Evolutionary conservation across 768 basidiomycete species (phyloP).

Genomic region (Mycena floridula): DNA sequence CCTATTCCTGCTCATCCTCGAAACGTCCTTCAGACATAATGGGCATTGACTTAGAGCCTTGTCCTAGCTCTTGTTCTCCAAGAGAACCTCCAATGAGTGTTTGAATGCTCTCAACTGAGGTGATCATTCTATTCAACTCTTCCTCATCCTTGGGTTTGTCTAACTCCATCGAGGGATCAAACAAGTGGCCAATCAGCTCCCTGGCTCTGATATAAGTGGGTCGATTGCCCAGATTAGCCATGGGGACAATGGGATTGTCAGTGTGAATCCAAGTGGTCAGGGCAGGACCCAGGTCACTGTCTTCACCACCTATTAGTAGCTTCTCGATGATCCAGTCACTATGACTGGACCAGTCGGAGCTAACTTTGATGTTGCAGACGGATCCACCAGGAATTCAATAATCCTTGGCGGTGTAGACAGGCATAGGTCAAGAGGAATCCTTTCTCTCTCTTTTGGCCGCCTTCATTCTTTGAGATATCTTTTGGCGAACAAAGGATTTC

Average conservation of each 20-base stretch:
- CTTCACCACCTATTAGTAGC: slow-evolving; percentile 7
- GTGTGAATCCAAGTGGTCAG: slow-evolving; percentile 11
- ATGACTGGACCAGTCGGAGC: slow-evolving; percentile 1
- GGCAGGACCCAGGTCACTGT: slow-evolving; percentile 3
- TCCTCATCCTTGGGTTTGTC: slow-evolving; percentile 6
- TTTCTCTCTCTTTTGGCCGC: not conserved
- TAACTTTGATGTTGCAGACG: slow-evolving; percentile 3
- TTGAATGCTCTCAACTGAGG: slow-evolving; percentile 3
- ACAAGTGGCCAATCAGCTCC: slow-evolving; percentile 8
- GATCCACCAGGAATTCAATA: not conserved
- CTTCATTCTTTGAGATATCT: not conserved
- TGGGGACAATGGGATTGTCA: slow-evolving; percentile 5
- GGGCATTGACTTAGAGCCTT: too few relatives aligned
- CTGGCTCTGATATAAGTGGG: slow-evolving; percentile 9
- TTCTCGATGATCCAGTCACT: slow-evolving; percentile 13
- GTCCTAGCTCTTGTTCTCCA: not conserved
- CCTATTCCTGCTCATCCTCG: slow-evolving; percentile 10
- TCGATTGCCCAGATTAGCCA: slow-evolving; percentile 9
- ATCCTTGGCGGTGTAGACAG: slow-evolving; percentile 3
- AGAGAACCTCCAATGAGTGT: slow-evolving; percentile 1
- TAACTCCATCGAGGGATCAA: slow-evolving; percentile 1
- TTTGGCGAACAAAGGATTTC: not conserved
- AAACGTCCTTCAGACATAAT: slow-evolving; percentile 1
- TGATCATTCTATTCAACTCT: not conserved
- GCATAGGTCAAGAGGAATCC: not conserved